A percentile compares a stretch with the other conserved stretches of the same genome.
phyloP scores from a whole-genome alignment of 331 rosid species.

The Acacia pycnantha region DNA sequence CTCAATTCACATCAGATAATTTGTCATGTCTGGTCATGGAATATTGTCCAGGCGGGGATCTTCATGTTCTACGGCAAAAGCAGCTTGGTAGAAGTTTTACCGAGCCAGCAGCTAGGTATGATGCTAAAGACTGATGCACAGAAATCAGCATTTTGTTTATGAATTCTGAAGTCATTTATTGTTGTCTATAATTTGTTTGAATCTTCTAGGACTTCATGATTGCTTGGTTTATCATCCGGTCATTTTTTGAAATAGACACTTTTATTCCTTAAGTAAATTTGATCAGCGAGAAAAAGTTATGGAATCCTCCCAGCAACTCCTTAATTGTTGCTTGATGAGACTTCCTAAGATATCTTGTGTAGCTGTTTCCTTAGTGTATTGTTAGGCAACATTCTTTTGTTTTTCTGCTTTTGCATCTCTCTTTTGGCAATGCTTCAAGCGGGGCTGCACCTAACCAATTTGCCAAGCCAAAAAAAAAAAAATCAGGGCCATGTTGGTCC shows the following conservation, averaged over 20 bases:
- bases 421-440: slow-evolving; percentile 10
- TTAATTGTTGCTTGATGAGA: slow-evolving; percentile 9
- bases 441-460: neutral
- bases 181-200: slow-evolving; percentile 16
- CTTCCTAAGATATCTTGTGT: slow-evolving; percentile 12
- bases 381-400: neutral
- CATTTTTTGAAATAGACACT: neutral
- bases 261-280: neutral
- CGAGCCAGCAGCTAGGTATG: slow-evolving; percentile 89
- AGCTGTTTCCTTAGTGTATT: neutral
- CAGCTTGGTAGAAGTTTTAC: slow-evolving; percentile 74
- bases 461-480: neutral
- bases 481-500: neutral
- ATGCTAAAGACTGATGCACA: slow-evolving; percentile 10
- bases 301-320: slow-evolving; percentile 6
- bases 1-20: slow-evolving; percentile 88
- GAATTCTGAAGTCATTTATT: slow-evolving; percentile 6
- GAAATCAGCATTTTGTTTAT: slow-evolving; percentile 17
- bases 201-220: slow-evolving; percentile 14
- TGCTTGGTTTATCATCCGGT: slow-evolving; percentile 16
- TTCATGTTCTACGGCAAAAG: slow-evolving; percentile 93
- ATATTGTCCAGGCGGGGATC: slow-evolving; percentile 99
- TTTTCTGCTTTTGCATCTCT: neutral
- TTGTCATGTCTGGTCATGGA: slow-evolving; percentile 94
- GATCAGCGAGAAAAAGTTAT: slow-evolving; percentile 10